Percentiles rank a stretch among this genome's conserved stretches.
phyloP scores from a whole-genome alignment of 805 yeast species.

The Tanozyma kutaoensis region DNA sequence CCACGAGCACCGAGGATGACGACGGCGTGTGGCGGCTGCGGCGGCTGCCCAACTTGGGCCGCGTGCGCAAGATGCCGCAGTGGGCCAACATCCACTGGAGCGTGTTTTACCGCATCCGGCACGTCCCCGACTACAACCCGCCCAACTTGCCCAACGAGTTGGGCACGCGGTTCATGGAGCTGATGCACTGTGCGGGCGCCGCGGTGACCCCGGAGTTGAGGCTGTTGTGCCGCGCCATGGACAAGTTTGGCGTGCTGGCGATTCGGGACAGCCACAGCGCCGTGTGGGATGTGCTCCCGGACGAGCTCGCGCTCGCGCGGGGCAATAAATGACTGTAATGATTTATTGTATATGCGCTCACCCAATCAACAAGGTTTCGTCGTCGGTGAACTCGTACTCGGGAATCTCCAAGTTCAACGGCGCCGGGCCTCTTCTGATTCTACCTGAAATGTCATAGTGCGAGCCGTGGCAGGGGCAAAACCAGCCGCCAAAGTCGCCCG shows the following conservation, averaged over 20 bases:
- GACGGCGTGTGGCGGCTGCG: conserved; percentile 36
- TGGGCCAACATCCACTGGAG: conserved; percentile 50
- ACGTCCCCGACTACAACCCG: conserved; percentile 32
- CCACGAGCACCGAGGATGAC: conserved; percentile 32
- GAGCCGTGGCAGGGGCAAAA: conserved; percentile 99
- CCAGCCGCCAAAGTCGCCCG: conserved; percentile 99
- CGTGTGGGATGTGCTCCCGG: no score
- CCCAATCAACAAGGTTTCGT: conserved; percentile 82
- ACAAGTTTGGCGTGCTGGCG: no score
- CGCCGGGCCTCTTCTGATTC: conserved; percentile 99
- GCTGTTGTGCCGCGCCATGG: no score
- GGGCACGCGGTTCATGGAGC: conserved; percentile 8
- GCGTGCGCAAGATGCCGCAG: conserved; percentile 33
- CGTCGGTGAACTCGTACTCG: conserved; percentile 64
- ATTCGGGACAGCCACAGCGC: no score
- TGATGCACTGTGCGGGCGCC: no score
- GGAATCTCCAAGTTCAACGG: conserved; percentile 98
- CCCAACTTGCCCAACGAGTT: conserved; percentile 9
- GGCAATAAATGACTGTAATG: no score
- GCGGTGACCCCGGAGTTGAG: no score
- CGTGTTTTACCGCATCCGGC: conserved; percentile 39
- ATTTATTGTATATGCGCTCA: conserved; percentile 16
- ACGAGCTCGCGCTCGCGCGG: no score
- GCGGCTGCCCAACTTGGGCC: conserved; percentile 45
- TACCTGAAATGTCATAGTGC: conserved; percentile 98